Evolutionary conservation across 2,329 filamentous ascomycete species (phyloP).

Genomic region (Penicillium sp.): DNA sequence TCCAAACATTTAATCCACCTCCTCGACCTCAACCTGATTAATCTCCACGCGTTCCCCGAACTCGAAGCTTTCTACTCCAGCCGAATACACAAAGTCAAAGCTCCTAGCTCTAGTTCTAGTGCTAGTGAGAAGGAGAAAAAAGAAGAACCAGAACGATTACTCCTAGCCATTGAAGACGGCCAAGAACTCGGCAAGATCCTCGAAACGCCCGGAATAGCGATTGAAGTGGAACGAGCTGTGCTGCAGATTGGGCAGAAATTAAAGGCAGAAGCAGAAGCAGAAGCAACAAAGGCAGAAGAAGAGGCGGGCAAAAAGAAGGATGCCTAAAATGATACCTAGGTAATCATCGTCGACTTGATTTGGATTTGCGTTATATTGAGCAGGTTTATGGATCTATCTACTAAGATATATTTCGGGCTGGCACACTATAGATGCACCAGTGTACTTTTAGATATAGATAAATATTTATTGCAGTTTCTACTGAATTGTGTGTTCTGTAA

Average conservation of each 20-base stretch:
- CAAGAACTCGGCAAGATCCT: slow-evolving; percentile 59
- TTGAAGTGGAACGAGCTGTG: slow-evolving; percentile 71
- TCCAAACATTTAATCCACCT: slow-evolving; percentile 83
- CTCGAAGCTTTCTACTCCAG: slow-evolving; percentile 71
- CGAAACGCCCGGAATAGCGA: slow-evolving; percentile 64
- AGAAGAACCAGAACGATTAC: slow-evolving; percentile 44
- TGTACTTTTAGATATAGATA: not conserved
- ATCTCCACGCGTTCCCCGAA: slow-evolving; percentile 59
- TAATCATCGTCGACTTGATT: not conserved
- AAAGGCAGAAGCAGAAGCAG: slow-evolving; percentile 21
- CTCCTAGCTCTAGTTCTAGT: slow-evolving; percentile 4
- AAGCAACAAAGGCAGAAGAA: too few relatives aligned
- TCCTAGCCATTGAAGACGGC: slow-evolving; percentile 46
- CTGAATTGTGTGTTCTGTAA: not conserved
- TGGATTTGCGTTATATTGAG: not conserved
- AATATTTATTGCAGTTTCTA: too few relatives aligned
- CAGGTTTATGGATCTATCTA: not conserved
- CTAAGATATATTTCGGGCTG: not conserved
- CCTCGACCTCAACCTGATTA: slow-evolving; percentile 67
- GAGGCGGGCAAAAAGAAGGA: not conserved
- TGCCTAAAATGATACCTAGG: not conserved
- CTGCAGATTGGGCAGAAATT: slow-evolving; percentile 60
- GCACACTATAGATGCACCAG: not conserved
- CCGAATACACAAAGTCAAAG: slow-evolving; percentile 25
- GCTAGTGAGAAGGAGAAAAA: slow-evolving; percentile 15